Evolutionary conservation across 73 alveolate genomes (phyloP).

Genomic region (Paramecium octaurelia): DNA sequence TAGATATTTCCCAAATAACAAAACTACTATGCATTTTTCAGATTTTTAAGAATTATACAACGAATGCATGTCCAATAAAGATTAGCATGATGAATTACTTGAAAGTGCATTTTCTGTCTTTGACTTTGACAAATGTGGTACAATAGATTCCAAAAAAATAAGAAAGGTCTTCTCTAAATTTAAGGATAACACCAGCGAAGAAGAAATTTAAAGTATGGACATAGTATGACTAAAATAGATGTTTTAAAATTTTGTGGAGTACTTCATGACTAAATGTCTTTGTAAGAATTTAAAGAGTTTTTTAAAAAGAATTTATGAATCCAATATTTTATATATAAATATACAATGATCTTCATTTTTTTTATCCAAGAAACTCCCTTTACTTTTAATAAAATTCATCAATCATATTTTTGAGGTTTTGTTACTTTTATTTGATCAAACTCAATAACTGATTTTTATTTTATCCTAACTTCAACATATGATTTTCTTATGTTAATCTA

Average conservation of each 20-base stretch:
- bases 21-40: conserved; percentile 29
- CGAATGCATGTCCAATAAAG: conserved; percentile 52
- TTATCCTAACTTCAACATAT: background rate
- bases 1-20: conserved; percentile 42
- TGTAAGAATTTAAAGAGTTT: conserved; percentile 54
- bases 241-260: conserved; percentile 62
- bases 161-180: conserved; percentile 42
- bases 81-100: conserved; percentile 35
- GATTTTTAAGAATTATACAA: conserved; percentile 48
- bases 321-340: background rate
- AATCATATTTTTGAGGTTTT: background rate
- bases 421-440: background rate
- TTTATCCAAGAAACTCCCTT: background rate
- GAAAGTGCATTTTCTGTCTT: conserved; percentile 28
- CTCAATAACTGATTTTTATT: background rate
- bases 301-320: conserved; percentile 48
- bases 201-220: conserved; percentile 39
- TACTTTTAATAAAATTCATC: background rate
- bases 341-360: background rate
- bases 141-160: conserved; percentile 46
- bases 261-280: conserved; percentile 15
- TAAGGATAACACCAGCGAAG: conserved; percentile 51
- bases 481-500: background rate
- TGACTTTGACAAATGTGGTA: conserved; percentile 7
- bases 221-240: background rate